A percentile compares a stretch with the other conserved stretches of the same genome.
Evolutionary conservation across 495 filamentous ascomycete species (phyloP).

Genomic region (Diplogelasinospora grovesii): DNA sequence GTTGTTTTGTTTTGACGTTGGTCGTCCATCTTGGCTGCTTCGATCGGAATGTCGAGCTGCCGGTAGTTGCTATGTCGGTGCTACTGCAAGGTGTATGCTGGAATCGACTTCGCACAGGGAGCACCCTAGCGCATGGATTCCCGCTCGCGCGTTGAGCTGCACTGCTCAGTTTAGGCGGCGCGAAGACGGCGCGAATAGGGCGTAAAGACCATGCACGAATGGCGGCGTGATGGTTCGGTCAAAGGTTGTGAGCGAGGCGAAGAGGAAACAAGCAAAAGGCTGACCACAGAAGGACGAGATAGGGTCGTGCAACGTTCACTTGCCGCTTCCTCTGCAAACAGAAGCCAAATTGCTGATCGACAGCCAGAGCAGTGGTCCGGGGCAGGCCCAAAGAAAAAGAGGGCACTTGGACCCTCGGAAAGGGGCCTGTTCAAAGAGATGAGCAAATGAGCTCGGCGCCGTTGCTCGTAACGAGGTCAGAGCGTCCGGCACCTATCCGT

Average conservation of each 20-base stretch:
- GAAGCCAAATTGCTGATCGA: conserved; percentile 1
- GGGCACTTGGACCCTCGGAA: no score
- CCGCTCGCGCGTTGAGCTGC: conserved; percentile 7
- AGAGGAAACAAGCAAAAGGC: not conserved
- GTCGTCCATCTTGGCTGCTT: conserved; percentile 29
- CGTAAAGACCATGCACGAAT: no score
- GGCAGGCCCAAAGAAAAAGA: no score
- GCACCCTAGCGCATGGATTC: conserved; percentile 5
- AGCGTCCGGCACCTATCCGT: no score
- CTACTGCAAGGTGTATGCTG: not conserved
- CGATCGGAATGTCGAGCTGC: not conserved
- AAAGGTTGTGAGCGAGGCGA: not conserved
- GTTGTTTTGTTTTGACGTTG: conserved; percentile 15
- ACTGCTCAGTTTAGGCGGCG: conserved; percentile 2
- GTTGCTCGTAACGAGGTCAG: no score
- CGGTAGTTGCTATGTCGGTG: not conserved
- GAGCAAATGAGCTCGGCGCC: no score
- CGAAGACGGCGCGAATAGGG: conserved; percentile 2
- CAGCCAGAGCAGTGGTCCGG: no score
- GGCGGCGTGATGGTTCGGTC: not conserved
- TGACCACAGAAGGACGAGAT: not conserved
- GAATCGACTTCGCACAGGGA: not conserved
- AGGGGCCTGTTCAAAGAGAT: no score
- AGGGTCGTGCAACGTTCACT: not conserved
- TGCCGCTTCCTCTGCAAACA: not conserved